phyloP scores from a whole-genome alignment of 306 rosid genomes.

The Rosa rugosa region DNA sequence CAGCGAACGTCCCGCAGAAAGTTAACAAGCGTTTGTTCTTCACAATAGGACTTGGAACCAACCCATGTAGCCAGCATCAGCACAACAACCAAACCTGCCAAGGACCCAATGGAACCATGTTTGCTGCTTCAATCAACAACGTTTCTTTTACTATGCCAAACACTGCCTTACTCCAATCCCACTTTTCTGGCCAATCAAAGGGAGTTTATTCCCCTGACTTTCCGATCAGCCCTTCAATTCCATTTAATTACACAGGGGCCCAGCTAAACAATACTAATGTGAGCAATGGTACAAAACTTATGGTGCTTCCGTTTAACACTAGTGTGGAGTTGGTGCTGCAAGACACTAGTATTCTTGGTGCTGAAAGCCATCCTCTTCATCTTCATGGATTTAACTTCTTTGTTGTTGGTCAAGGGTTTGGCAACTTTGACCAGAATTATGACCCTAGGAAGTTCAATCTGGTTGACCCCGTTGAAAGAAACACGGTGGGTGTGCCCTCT shows the following conservation, averaged over 20 bases:
- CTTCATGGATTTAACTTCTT: conserved; percentile 42
- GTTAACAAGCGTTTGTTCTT: conserved; percentile 57
- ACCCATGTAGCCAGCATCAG: conserved; percentile 31
- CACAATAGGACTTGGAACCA: conserved; percentile 60
- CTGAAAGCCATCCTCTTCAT: not conserved
- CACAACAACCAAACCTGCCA: conserved; percentile 45
- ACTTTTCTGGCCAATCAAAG: conserved; percentile 41
- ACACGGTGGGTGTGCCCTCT: too few species aligned
- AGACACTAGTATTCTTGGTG: conserved; percentile 58
- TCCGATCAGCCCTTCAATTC: conserved; percentile 36
- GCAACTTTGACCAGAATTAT: too few species aligned
- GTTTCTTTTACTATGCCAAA: too few species aligned
- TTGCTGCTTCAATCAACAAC: conserved; percentile 64
- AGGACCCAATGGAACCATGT: conserved; percentile 65
- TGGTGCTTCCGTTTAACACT: conserved; percentile 54
- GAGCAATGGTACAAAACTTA: conserved; percentile 52
- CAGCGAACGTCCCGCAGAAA: conserved; percentile 11
- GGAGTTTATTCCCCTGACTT: conserved; percentile 42
- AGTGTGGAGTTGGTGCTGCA: conserved; percentile 55
- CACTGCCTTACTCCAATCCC: conserved; percentile 57
- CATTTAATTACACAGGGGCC: conserved; percentile 53
- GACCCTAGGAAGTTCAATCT: too few species aligned
- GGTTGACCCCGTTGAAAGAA: too few species aligned
- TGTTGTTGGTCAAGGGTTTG: conserved; percentile 62
- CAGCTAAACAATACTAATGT: conserved; percentile 62